Evolutionary conservation across 2,329 filamentous ascomycete species (phyloP), one percentile per base, ranked within the genome.

Genomic region (Fusarium continuum): DNA sequence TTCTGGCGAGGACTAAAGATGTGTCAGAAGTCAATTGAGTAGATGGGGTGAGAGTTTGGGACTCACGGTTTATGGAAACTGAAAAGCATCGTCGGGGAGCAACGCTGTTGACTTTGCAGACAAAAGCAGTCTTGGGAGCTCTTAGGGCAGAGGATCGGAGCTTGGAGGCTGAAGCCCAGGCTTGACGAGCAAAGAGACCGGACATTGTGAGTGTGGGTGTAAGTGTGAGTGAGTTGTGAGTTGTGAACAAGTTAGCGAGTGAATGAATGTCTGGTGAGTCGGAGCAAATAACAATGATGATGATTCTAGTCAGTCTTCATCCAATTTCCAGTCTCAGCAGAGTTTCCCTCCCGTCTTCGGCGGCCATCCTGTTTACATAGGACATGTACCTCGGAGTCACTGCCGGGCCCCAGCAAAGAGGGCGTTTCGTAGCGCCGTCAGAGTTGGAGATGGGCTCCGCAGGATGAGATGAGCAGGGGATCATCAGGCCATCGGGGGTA

Each of bases 151-250:
- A 61, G 13, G 66, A 67, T 51, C 63, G 56, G 54, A 65, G 47
- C 59, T 60, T 63, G n/a, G 67, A 66, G 36, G 68, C 50, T 31
- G 67, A 54, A 36, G 67, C 55, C 62, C 60, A 64, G 29, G 67
- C 67, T 68, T 67, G 67, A 49, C 68, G 65, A 41, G 61, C 66
- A 41, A 71, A 65, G 49, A 71, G 38, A 9, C 64, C 61, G 48
- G 68, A 65, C 68, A 70, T 70, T 58, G 29, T 60, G 54, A 44
- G 19, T 23, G 23, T 32, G 44, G 17, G 16, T 44, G 47, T 20
- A 29, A 10, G 8, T 19, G 16, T 47, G 52, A 29, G 29, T 45
- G 46, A 43, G 36, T 49, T 35, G 26, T 51, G 32, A 26, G 29
- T 45, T 39, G 31, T 28, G 45, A 45, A 19, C 32, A 41, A 39